Percentiles rank a stretch among this genome's conserved stretches.
Evolutionary conservation across 2,329 filamentous ascomycete species (phyloP).

Genomic region (Colletotrichum lini): DNA sequence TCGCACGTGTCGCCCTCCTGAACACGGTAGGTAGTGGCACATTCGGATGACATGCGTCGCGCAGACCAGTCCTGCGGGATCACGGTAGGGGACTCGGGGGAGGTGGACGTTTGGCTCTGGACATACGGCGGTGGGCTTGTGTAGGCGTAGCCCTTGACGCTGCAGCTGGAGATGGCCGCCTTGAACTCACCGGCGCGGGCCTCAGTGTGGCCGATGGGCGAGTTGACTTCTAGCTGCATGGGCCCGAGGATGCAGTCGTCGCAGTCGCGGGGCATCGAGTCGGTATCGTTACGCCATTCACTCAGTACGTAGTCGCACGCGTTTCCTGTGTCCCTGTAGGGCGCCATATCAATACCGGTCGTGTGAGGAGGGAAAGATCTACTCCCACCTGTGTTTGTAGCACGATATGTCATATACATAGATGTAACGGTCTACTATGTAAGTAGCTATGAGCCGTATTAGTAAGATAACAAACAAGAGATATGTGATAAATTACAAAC

Average conservation of each 20-base stretch:
- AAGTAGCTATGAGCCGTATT: background rate
- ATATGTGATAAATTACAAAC: too few species aligned
- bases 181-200: background rate
- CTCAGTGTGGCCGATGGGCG: background rate
- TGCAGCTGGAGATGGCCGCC: background rate
- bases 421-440: background rate
- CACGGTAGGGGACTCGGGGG: too few species aligned
- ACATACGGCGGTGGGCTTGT: too few species aligned
- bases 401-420: slow-evolving; percentile 6
- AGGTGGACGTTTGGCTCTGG: too few species aligned
- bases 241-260: slow-evolving; percentile 2
- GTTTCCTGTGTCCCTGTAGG: background rate
- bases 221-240: background rate
- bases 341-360: too few species aligned
- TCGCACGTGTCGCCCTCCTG: too few species aligned
- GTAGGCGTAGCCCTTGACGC: too few species aligned
- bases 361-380: too few species aligned
- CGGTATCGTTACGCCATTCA: background rate
- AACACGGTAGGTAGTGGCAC: too few species aligned
- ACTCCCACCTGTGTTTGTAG: background rate
- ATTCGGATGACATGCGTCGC: too few species aligned
- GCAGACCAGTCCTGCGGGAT: too few species aligned
- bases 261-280: background rate
- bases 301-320: background rate
- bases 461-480: too few species aligned